Evolutionary conservation across 208 protist genomes (phyloP), one percentile per base, ranked within the genome.

Genomic region (Blechomonas ayalai): DNA sequence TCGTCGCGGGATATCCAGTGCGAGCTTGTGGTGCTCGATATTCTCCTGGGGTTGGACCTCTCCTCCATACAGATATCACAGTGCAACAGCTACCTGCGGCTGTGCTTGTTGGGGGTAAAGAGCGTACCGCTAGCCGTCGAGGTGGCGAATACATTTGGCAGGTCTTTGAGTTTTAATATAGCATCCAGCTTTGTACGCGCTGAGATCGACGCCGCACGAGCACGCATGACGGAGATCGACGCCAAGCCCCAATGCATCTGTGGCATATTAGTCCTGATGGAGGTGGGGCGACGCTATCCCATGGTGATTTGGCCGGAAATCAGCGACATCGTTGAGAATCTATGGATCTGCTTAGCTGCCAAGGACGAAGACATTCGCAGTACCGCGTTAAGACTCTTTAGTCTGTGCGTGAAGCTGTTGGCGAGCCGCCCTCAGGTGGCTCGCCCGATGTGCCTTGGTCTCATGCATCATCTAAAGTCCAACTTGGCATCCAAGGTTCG

Each of bases 1-100:
- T 57, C 52, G 6, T 33, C 64, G 8, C 27, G 52, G 7, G 84
- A 93, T 15, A 59, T 85, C 23, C 46, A 73, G 28, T 87, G 77
- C 41, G 84, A 81, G 28, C 59, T 93, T 15, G 82, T 78, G n/a
- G 70, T 74, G 3, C 49, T 93, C 3, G 68, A 74, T 42, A 86
- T 89, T 58, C 52, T 93, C 2, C 58, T 88, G 7, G 68, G 62
- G 31, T 62, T 90, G 8, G 77, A 87, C 27, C 52, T 89, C 4
- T 86, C 84, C 2, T 61, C 75, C 8, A 76, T 70, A 37, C 84
- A 90, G 39, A 31, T 86, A 0, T 78, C 67, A 36, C 79, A 85
- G 53, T 93, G 77, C 49, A 88, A 82, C 53, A 86, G 74, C 57
- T 93, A 89, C 52, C 41, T 88, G 28, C 64, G 64, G 0, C 63